A percentile compares a stretch with the other conserved stretches of the same genome.
Conservation (phyloP, 2,329 filamentous ascomycete genomes). For the Penicillium janthinellum region DNA sequence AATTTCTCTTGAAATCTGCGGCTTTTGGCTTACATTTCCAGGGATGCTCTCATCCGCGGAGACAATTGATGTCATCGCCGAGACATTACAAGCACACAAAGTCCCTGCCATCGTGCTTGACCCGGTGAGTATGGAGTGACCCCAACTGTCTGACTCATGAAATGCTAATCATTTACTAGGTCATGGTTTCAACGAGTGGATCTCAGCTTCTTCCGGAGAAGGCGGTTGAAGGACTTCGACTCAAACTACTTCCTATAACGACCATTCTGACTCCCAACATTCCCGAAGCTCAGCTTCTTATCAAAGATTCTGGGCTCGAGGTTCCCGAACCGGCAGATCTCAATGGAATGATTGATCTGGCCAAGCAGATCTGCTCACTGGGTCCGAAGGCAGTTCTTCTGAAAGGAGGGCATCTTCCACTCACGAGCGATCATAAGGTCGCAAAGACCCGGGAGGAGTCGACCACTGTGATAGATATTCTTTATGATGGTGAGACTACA, state of each 20-base stretch:
- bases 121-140: conserved; percentile 58
- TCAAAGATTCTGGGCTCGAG: conserved; percentile 44
- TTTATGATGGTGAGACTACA: conserved; percentile 64
- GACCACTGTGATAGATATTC: conserved; percentile 72
- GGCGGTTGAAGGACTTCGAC: conserved; percentile 44
- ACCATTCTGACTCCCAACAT: conserved; percentile 53
- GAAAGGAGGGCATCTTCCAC: conserved; percentile 88
- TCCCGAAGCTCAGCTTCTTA: conserved; percentile 49
- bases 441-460: conserved; percentile 62
- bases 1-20: neutral
- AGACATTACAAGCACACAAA: conserved; percentile 61
- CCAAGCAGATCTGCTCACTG: conserved; percentile 64
- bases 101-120: conserved; percentile 68
- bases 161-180: conserved; percentile 53
- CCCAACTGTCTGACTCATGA: neutral
- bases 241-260: conserved; percentile 46
- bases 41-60: conserved; percentile 79
- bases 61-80: conserved; percentile 69
- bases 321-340: conserved; percentile 56
- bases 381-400: conserved; percentile 80
- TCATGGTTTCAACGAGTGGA: conserved; percentile 71
- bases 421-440: conserved; percentile 63
- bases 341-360: conserved; percentile 69
- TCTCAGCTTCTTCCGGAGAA: conserved; percentile 49
- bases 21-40: conserved; percentile 37